Conservation (phyloP, 768 basidiomycete species). For the Bullera alba region DNA sequence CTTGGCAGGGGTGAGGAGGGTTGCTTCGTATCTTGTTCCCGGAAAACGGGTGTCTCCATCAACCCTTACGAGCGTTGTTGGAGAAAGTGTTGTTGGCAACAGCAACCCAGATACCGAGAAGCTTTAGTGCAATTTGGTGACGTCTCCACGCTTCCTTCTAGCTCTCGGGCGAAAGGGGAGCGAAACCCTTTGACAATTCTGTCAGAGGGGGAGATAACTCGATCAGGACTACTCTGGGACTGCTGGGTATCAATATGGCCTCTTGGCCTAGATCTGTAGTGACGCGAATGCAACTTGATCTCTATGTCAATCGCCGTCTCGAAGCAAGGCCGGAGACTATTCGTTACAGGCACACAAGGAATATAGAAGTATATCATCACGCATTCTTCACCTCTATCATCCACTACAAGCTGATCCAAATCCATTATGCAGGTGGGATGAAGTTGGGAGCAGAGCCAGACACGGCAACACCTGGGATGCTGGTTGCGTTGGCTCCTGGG, state of each 20-base stretch:
- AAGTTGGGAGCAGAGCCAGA: too few species aligned
- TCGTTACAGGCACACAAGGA: too few species aligned
- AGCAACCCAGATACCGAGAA: constrained; percentile 23
- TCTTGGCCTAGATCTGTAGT: constrained; percentile 44
- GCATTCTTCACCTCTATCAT: background rate
- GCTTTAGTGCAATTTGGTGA: constrained; percentile 49
- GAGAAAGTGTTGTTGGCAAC: constrained; percentile 10
- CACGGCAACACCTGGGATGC: background rate
- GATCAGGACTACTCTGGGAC: constrained; percentile 48
- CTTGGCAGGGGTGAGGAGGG: constrained; percentile 46
- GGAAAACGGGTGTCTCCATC: background rate
- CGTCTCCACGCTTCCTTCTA: constrained; percentile 17
- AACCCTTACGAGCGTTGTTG: too few species aligned
- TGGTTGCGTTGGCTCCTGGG: background rate
- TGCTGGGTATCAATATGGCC: constrained; percentile 41
- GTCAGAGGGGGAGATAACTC: constrained; percentile 37
- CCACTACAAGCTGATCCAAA: background rate
- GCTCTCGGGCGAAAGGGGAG: background rate
- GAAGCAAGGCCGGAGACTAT: too few species aligned
- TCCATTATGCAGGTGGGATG: too few species aligned
- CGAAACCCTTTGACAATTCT: constrained; percentile 5
- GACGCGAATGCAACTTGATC: too few species aligned
- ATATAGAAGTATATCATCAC: too few species aligned
- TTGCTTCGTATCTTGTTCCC: constrained; percentile 30
- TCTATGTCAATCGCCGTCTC: too few species aligned